Evolutionary conservation across 345 rosid genomes (phyloP), one percentile per base, ranked within the genome.

Genomic region (Eucalyptus erythrocorys): DNA sequence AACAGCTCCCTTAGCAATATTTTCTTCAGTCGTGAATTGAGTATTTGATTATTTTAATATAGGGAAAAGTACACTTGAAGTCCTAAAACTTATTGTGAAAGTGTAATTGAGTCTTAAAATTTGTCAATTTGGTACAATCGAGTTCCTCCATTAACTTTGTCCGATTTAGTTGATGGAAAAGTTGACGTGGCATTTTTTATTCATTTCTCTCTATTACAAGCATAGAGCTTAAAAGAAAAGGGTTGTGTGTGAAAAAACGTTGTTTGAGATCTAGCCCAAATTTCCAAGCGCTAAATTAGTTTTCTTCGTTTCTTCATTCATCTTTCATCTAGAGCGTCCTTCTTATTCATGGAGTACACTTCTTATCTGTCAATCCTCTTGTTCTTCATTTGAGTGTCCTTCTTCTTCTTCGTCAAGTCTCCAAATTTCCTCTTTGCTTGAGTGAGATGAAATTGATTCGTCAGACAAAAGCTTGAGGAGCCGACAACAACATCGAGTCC

Each of bases 401-500:
- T 22, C 27, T 53, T 22, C 1, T 53, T 53, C 59, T 53, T 22
- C 27, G 26, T 53, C 59, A 8, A 53, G 26, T 53, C 59, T 9
- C 59, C 59, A 53, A 22, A 53, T 22, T 53, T 55, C 27, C 59
- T 22, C 59, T 53, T 53, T 9, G 59, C 0, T 53, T 9, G 59
- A 0, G 27, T 4, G 59, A 1, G 2, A 53, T 0, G 12, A 53
- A 8, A 8, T 53, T 9, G 27, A 53, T 8, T 53, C 0, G 1
- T 53, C 0, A 12, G 11, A 22, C 59, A 22, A 22, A 9, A 53
- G 59, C 61, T 55, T 55, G 61, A 55, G 0, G 61, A 55, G 61
- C 61, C 3, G 13, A 55, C 0, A 0, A 53, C 27, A 0, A 53
- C 0, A 1, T 53, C 3, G 0, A 8, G 12, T 53, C 59, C 59